Base-by-base conservation (phyloP, 2,329 filamentous ascomycete genomes). In the Xylariaceae sp. region DNA sequence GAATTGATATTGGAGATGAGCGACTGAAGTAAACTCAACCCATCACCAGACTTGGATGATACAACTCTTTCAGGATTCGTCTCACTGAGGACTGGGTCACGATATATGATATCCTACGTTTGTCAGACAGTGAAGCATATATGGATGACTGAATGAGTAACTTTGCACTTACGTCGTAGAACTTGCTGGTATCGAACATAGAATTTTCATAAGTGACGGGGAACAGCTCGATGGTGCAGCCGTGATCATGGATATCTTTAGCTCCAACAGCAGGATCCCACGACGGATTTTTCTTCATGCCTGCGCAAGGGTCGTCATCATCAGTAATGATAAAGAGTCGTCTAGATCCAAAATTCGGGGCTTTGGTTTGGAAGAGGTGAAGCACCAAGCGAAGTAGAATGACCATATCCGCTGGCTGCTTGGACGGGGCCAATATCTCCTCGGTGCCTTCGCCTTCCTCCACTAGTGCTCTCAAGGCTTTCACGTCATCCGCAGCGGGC, bases 311-410 rank as follows among this genome's bases (percentile, higher is more conserved):
- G 60, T 91, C 80, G 68, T 97, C 94, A 60, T 95, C 89, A 70
- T 97, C 91, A 0, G 94, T 97, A 53, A 99, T 89, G 60, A 99
- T 84, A 72, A 99, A 99, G n/a, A 99, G 74, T 35, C 94, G 83
- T 57, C 92, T 80, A 4, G 92, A 97, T 3, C 89, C 87, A 70
- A 97, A 97, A 67, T 96, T 97, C 19, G 94, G 85, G 0, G 94
- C 91, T 69, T 88, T 95, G 2, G 89, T 96, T 1, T 91, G 96
- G 68, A 99, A 96, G 50, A 97, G 88, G 67, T 96, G 91, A 62
- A 97, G 97, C 39, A 91, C 92, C 64, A 91, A 95, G 68, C 96
- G 96, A 1, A 99, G 78, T 2, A 99, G 80, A 64, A 91, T 95
- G 7, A 89, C 84, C 86, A 99, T 95, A 35, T 85, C 84, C 0